These are phyloP conservation scores for Cucumis cinereus DNA, from an alignment of 306 rosid species.

Conservation along the genomic window DNA sequence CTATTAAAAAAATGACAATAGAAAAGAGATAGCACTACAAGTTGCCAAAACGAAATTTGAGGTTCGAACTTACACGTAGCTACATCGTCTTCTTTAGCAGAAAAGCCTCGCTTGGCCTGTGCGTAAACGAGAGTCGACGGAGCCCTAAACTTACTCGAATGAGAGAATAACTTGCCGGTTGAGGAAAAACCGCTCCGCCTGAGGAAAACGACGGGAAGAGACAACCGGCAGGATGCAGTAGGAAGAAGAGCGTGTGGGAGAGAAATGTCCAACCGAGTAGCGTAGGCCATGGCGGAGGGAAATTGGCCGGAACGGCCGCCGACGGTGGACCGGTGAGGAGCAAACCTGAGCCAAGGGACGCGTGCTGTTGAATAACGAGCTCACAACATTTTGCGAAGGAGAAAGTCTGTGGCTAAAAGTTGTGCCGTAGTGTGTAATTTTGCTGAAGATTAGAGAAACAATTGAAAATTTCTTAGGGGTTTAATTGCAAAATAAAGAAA, in stretches of 20 bases:
- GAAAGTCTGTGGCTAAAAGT: background rate
- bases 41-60: background rate
- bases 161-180: conserved; percentile 10
- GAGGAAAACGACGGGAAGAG: conserved; percentile 22
- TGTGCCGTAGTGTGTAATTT: background rate
- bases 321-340: background rate
- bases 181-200: conserved; percentile 16
- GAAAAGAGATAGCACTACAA: background rate
- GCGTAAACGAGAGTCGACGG: conserved; percentile 19
- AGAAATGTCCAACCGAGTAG: conserved; percentile 16
- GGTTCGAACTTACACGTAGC: conserved; percentile 48
- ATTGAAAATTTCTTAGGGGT: background rate
- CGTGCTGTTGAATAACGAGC: background rate
- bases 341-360: background rate
- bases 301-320: background rate
- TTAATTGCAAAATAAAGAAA: background rate
- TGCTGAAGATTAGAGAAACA: background rate
- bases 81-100: conserved; percentile 35
- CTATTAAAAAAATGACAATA: background rate
- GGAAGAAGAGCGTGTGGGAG: conserved; percentile 12
- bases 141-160: background rate
- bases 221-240: conserved; percentile 9
- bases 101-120: conserved; percentile 37
- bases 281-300: conserved; percentile 33
- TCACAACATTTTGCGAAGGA: background rate